Percentiles rank a stretch among this genome's conserved stretches.
phyloP scores from a whole-genome alignment of 192 early-diverging fungal species.

The Backusella tuberculispora region DNA sequence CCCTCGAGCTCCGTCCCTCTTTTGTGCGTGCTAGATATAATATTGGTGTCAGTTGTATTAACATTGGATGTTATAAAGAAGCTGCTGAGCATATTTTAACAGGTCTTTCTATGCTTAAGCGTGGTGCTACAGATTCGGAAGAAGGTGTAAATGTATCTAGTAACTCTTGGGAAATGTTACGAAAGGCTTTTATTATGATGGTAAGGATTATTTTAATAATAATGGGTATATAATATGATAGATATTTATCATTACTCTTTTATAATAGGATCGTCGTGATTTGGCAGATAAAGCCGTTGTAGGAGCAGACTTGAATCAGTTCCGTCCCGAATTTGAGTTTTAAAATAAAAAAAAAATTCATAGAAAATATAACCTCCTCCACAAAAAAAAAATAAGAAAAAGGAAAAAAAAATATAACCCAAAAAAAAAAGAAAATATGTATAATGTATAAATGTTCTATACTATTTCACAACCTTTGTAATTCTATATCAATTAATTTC shows the following conservation, averaged over 20 bases:
- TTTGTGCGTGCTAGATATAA: slow-evolving; percentile 98
- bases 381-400: background rate
- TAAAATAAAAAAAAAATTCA: slow-evolving; percentile 31
- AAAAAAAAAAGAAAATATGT: background rate
- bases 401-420: background rate
- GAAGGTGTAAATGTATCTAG: slow-evolving; percentile 62
- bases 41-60: slow-evolving; percentile 95
- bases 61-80: slow-evolving; percentile 91
- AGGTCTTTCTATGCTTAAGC: slow-evolving; percentile 66
- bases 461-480: slow-evolving; percentile 1
- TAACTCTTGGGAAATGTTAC: slow-evolving; percentile 67
- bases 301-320: slow-evolving; percentile 57
- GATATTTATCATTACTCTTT: background rate
- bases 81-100: slow-evolving; percentile 94
- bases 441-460: slow-evolving; percentile 6
- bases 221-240: background rate
- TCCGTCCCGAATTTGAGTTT: slow-evolving; percentile 66
- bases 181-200: slow-evolving; percentile 64
- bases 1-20: slow-evolving; percentile 91
- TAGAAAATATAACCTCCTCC: slow-evolving; percentile 2
- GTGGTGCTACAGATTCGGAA: slow-evolving; percentile 32
- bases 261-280: slow-evolving; percentile 57
- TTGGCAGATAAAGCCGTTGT: slow-evolving; percentile 56
- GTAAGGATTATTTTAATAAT: slow-evolving; percentile 22
- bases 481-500: background rate